These are phyloP conservation scores for Apophysomyces trapeziformis DNA, from an alignment of 371 early-diverging fungal genomes.

Conservation along the genomic window DNA sequence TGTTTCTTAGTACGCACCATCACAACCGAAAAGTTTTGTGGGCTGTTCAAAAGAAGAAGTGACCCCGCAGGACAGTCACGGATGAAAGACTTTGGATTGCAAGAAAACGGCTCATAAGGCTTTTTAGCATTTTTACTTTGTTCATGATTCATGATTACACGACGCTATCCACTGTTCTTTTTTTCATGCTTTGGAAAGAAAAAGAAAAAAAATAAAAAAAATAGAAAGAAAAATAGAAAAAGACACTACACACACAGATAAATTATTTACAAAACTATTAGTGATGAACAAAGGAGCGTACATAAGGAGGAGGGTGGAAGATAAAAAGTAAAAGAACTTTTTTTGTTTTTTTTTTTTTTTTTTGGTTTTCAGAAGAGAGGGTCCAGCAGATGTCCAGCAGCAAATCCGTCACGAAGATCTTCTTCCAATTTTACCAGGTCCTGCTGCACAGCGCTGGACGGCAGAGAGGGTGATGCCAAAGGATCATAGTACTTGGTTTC, in stretches of 20 bases:
- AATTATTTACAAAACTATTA: constrained; percentile 9
- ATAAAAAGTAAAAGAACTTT: neutral
- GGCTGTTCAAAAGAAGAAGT: neutral
- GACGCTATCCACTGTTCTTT: constrained; percentile 7
- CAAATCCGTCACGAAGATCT: constrained; percentile 13
- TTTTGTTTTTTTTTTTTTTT: neutral
- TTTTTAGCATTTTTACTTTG: neutral
- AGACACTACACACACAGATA: constrained; percentile 13
- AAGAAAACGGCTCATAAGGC: neutral
- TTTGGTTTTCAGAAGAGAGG: constrained; percentile 28
- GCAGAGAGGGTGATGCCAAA: constrained; percentile 26
- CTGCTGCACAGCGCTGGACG: constrained; percentile 30
- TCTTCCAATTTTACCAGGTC: constrained; percentile 33
- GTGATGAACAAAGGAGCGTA: constrained; percentile 6
- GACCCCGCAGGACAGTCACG: constrained; percentile 4
- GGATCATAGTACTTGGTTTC: constrained; percentile 18
- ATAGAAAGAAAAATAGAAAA: neutral
- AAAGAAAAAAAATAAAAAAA: constrained; percentile 5
- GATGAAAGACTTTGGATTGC: neutral
- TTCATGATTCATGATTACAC: constrained; percentile 10
- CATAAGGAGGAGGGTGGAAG: constrained; percentile 18
- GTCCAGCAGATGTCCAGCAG: constrained; percentile 32
- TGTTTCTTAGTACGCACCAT: constrained; percentile 30
- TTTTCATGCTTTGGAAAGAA: neutral
- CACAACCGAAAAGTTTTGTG: neutral